These are phyloP conservation scores for Lasiosphaeria hispida DNA, from an alignment of 495 filamentous ascomycete species.

Conservation along the genomic window DNA sequence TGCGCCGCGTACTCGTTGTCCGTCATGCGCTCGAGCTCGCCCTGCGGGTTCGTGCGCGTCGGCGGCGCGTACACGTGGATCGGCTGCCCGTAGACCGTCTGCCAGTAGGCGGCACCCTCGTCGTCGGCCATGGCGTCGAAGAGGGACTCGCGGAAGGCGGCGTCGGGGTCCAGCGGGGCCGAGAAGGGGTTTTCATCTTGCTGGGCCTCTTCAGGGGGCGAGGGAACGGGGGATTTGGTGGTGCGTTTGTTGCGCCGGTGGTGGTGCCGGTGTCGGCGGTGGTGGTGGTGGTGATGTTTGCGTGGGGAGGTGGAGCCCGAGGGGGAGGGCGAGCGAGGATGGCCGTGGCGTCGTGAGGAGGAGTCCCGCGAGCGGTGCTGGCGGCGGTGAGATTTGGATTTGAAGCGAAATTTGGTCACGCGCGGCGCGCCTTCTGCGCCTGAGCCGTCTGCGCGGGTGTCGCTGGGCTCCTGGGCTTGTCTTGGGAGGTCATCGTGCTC, in stretches of 20 bases:
- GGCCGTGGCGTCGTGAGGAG: not conserved
- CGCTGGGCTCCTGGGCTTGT: slow-evolving; percentile 22
- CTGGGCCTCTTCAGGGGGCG: slow-evolving; percentile 15
- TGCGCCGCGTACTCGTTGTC: slow-evolving; percentile 87
- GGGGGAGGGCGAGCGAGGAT: not conserved
- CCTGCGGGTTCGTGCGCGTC: slow-evolving; percentile 30
- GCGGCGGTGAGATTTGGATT: slow-evolving; percentile 11
- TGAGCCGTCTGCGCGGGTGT: slow-evolving; percentile 25
- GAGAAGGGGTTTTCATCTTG: slow-evolving; percentile 46
- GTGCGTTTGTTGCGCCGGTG: slow-evolving; percentile 28
- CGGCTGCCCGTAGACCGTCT: slow-evolving; percentile 90
- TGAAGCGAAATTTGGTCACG: slow-evolving; percentile 17
- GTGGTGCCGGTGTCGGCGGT: slow-evolving; percentile 18
- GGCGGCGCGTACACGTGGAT: slow-evolving; percentile 53
- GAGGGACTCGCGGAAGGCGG: slow-evolving; percentile 89
- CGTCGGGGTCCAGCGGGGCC: slow-evolving; percentile 56
- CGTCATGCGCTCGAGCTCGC: slow-evolving; percentile 78
- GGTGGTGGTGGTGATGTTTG: slow-evolving; percentile 26
- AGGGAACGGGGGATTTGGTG: slow-evolving; percentile 21
- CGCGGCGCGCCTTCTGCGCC: not conserved
- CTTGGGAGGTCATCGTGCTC: not conserved
- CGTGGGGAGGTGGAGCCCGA: slow-evolving; percentile 10
- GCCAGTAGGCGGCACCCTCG: slow-evolving; percentile 94
- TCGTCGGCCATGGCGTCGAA: slow-evolving; percentile 99
- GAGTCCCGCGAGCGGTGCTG: slow-evolving; percentile 22